phyloP scores from a whole-genome alignment of 2,329 filamentous ascomycete genomes.

The Cyclaneusma minus region DNA sequence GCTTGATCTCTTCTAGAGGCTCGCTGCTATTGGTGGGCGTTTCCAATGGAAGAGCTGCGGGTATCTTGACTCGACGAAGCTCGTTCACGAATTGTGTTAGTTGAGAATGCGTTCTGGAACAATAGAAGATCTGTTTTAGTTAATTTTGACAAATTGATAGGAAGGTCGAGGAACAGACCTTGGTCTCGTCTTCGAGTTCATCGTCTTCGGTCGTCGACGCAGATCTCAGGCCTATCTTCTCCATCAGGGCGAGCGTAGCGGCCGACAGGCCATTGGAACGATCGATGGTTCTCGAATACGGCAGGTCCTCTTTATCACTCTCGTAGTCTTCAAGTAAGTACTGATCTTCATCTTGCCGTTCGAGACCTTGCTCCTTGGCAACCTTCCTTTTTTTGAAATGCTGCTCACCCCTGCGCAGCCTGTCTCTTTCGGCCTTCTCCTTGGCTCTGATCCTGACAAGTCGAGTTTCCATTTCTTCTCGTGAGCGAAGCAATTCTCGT shows the following conservation, averaged over 20 bases:
- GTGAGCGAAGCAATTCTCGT: constrained; percentile 35
- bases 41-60: constrained; percentile 35
- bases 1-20: constrained; percentile 42
- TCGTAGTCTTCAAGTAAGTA: constrained; percentile 56
- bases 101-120: constrained; percentile 60
- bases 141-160: constrained; percentile 1
- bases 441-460: constrained; percentile 38
- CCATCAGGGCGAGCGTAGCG: constrained; percentile 46
- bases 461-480: constrained; percentile 42
- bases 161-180: constrained; percentile 21
- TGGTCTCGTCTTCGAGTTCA: constrained; percentile 40
- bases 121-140: constrained; percentile 42
- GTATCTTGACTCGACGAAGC: constrained; percentile 44
- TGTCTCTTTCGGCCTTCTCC: constrained; percentile 36
- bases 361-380: constrained; percentile 5
- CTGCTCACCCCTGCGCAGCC: constrained; percentile 26
- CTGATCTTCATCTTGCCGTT: constrained; percentile 31
- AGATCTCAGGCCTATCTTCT: constrained; percentile 29
- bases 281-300: constrained; percentile 13
- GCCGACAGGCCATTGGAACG: constrained; percentile 33
- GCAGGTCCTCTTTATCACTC: constrained; percentile 37
- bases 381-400: constrained; percentile 29
- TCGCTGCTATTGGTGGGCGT: constrained; percentile 11
- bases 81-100: constrained; percentile 56
- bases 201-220: constrained; percentile 20